phyloP scores from a whole-genome alignment of 75 land plant species.

The Selaginella tamariscina region DNA sequence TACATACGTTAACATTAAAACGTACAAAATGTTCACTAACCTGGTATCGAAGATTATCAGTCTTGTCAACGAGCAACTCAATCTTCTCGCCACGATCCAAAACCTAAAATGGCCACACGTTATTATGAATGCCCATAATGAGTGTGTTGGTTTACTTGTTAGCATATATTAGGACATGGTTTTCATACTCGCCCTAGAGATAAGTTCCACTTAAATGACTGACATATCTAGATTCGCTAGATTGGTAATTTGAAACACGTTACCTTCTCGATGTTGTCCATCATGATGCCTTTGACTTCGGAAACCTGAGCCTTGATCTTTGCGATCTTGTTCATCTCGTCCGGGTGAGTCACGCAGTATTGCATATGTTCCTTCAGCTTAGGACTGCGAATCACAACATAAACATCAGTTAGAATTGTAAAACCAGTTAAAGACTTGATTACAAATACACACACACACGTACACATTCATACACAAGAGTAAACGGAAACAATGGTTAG shows the following conservation, averaged over 20 bases:
- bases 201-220: too few species aligned
- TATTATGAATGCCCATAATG: too few species aligned
- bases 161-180: too few species aligned
- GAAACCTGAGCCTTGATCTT: constrained; percentile 71
- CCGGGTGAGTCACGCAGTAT: constrained; percentile 59
- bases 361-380: constrained; percentile 76
- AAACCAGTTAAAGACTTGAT: background rate
- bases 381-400: too few species aligned
- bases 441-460: background rate
- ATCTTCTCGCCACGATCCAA: constrained; percentile 76
- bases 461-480: background rate
- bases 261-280: constrained; percentile 78
- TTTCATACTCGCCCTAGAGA: too few species aligned
- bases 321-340: constrained; percentile 58
- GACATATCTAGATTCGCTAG: background rate
- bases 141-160: too few species aligned
- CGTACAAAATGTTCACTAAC: constrained; percentile 19
- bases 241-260: background rate
- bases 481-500: background rate
- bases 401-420: too few species aligned
- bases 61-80: constrained; percentile 70
- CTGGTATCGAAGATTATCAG: constrained; percentile 73
- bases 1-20: background rate
- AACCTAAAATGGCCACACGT: constrained; percentile 29
- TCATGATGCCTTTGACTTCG: constrained; percentile 80